These are phyloP conservation scores for Dioszegia hungarica DNA, from an alignment of 768 basidiomycete species.

Conservation along the genomic window DNA sequence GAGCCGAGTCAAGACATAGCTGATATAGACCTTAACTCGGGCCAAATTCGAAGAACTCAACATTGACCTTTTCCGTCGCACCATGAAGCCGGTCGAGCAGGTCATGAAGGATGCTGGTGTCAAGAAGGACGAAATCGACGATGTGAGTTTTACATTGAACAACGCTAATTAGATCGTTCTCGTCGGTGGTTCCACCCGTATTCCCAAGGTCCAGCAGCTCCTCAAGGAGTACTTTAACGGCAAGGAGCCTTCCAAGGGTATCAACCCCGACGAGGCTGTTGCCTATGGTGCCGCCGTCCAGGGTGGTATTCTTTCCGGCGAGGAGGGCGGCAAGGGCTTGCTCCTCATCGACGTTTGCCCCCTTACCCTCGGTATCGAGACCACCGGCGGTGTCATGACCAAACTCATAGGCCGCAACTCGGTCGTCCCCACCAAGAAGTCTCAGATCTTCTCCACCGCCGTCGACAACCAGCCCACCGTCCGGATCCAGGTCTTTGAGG, in stretches of 20 bases:
- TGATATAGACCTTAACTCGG: constrained; percentile 61
- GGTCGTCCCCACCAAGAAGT: constrained; percentile 49
- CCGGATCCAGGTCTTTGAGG: constrained; percentile 59
- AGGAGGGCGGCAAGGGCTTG: constrained; percentile 78
- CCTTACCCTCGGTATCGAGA: constrained; percentile 70
- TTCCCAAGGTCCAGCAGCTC: constrained; percentile 93
- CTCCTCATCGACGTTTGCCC: constrained; percentile 91
- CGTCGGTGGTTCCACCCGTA: constrained; percentile 97
- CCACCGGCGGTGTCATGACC: constrained; percentile 98
- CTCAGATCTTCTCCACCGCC: constrained; percentile 51
- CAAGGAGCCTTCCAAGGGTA: constrained; percentile 97
- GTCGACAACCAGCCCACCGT: constrained; percentile 51
- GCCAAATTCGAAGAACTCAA: constrained; percentile 99
- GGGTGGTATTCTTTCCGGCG: constrained; percentile 94
- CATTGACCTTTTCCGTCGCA: constrained; percentile 98
- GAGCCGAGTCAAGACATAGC: background rate
- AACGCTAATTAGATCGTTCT: constrained; percentile 64
- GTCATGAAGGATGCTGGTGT: constrained; percentile 96
- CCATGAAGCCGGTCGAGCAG: constrained; percentile 98
- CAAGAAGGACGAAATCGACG: constrained; percentile 94
- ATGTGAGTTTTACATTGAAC: constrained; percentile 55
- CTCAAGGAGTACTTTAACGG: constrained; percentile 98
- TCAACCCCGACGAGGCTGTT: constrained; percentile 99
- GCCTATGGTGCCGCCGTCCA: constrained; percentile 99
- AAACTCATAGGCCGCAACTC: constrained; percentile 63